Evolutionary conservation across 2,329 filamentous ascomycete species (phyloP), one percentile per base, ranked within the genome.

Genomic region (Rhynchosporium agropyri): DNA sequence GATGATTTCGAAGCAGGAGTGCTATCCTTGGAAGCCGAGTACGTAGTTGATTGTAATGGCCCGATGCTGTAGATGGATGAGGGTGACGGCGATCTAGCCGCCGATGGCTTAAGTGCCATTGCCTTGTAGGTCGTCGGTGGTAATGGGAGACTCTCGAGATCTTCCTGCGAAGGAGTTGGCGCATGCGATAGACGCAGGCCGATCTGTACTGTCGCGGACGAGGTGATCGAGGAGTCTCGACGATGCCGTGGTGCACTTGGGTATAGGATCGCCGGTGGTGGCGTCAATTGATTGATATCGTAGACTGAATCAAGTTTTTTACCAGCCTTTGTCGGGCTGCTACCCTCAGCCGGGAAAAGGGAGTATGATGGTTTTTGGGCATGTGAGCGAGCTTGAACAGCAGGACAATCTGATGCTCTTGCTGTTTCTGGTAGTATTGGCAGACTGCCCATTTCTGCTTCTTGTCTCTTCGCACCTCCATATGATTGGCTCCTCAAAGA

Each of bases 151-250:
- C 42, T 48, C 2, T 62, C 53, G 0, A 63, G 31, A 42, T 63
- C 60, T 33, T 65, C 63, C 58, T 61, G 54, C 15, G 67, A 60
- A 26, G 62, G 54, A 15, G 73, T 56, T 62, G 74, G 65, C 58
- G 73, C 38, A 83, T 80, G 60, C 81, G 88, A 90, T 61, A 91
- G 79, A 10, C 88, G 83, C 15, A 91, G 78, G 1, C 88, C 88
- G 58, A 91, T 90, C 71, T 90, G 87, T 10, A 91, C 87, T 0
- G 87, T 90, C 29, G 87, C 87, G 9, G 84, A 84, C 50, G 88
- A 90, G 15, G 79, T 80, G 48, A 86, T 79, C 0, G 88, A 91
- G 4, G 85, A 86, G 63, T 85, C 80, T 50, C 87, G 81, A 20
- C 78, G 77, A 59, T 74, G 73, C 26, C 72, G 51, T 6, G 58